Base-by-base conservation (phyloP, 495 filamentous ascomycete genomes). In the Aspergillus saccharolyticus region DNA sequence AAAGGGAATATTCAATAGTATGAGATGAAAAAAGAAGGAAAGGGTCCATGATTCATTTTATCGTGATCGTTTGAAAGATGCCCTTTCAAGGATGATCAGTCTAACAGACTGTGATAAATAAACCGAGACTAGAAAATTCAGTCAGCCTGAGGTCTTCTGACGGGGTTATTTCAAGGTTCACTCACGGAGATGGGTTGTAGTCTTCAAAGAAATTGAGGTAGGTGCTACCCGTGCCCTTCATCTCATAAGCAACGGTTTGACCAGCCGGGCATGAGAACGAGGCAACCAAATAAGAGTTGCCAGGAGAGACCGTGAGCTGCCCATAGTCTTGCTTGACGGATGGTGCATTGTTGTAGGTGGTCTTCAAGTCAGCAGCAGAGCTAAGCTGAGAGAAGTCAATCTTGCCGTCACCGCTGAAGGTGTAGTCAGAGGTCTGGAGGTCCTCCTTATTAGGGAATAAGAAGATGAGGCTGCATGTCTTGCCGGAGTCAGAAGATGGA, bases 381-480 rank as follows among this genome's bases (percentile, higher is more conserved):
- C 63, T 62, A 2, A 89, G 72, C 24, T 69, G 64, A 22, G 72
- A 62, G 59, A 87, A 78, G 53, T 83, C 71, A 21, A 88, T 62
- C 56, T 72, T 72, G n/a, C 84, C 84, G 20, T 78, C 73, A 17
- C 84, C 85, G 15, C 75, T 79, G 61, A 87, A 72, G 56, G 69
- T 81, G 66, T 74, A 86, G 14, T 76, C 71, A 0, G 81, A 84
- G 10, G 84, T 83, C 58, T 75, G 65, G 24, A 85, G 77, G 28
- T 83, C 65, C 7, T 70, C 54, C 55, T 73, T 64, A 49, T 71
- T 56, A 6, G 88, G 87, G 69, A 89, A 82, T 42, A 87, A 72
- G 76, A 91, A 89, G 52, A 87, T 68, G 8, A 89, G 77, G 30
- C 74, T 74, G 70, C 88, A 91, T 0, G 75, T 85, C 69, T 83